Evolutionary conservation across 2,329 filamentous ascomycete genomes (phyloP).

Genomic region (Calycina marina): DNA sequence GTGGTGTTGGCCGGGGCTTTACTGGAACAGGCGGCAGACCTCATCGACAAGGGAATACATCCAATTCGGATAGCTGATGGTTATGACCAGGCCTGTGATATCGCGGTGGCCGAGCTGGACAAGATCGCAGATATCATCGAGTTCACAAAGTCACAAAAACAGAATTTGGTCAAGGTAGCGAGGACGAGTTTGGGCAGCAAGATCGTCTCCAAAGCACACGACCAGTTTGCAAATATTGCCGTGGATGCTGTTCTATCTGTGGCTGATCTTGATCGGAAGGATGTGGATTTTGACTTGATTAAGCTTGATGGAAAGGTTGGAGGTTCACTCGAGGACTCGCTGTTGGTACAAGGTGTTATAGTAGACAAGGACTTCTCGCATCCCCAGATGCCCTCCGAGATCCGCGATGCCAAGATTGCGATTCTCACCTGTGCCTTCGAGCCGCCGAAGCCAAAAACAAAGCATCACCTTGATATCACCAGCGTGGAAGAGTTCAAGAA

Average conservation of each 20-base stretch:
- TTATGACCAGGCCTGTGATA: slow-evolving; percentile 94
- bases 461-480: slow-evolving; percentile 97
- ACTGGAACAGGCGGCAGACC: slow-evolving; percentile 87
- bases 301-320: slow-evolving; percentile 99
- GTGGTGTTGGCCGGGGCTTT: slow-evolving; percentile 91
- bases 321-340: slow-evolving; percentile 78
- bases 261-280: slow-evolving; percentile 86
- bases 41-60: slow-evolving; percentile 99
- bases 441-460: slow-evolving; percentile 98
- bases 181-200: slow-evolving; percentile 95
- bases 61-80: slow-evolving; percentile 97
- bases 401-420: slow-evolving; percentile 88
- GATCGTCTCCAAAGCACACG: slow-evolving; percentile 97
- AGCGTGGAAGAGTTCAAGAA: slow-evolving; percentile 97
- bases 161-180: slow-evolving; percentile 85
- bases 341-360: slow-evolving; percentile 95
- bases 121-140: slow-evolving; percentile 82
- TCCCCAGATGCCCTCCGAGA: slow-evolving; percentile 95
- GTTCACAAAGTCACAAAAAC: slow-evolving; percentile 65
- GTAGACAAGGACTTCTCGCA: slow-evolving; percentile 99
- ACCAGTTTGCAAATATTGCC: slow-evolving; percentile 94
- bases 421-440: slow-evolving; percentile 97
- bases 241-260: slow-evolving; percentile 95
- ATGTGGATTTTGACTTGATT: slow-evolving; percentile 97
- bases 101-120: slow-evolving; percentile 85